A percentile compares a stretch with the other conserved stretches of the same genome.
phyloP scores from a whole-genome alignment of 2,329 filamentous ascomycete genomes.

The Penicillium griseofulvum region DNA sequence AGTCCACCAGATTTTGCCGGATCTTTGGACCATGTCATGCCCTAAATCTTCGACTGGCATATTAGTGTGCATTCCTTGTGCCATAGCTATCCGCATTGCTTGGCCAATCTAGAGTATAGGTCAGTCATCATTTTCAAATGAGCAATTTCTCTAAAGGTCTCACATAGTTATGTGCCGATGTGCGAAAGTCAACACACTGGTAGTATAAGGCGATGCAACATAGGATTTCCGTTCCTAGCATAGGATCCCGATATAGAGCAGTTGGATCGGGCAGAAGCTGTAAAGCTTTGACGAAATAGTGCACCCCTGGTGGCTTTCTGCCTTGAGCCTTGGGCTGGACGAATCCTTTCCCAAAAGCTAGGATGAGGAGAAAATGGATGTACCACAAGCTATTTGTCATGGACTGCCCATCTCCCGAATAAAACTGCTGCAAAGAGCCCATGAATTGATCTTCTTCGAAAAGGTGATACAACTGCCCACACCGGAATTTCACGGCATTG shows the following conservation, averaged over 20 bases:
- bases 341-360: slow-evolving; percentile 57
- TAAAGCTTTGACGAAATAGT: slow-evolving; percentile 48
- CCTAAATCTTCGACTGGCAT: slow-evolving; percentile 50
- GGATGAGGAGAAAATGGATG: slow-evolving; percentile 52
- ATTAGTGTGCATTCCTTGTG: slow-evolving; percentile 54
- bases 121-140: slow-evolving; percentile 41
- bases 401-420: slow-evolving; percentile 32
- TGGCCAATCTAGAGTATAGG: slow-evolving; percentile 49
- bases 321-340: slow-evolving; percentile 40
- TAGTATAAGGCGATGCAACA: slow-evolving; percentile 51
- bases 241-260: slow-evolving; percentile 43
- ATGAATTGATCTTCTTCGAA: slow-evolving; percentile 54
- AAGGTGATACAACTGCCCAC: slow-evolving; percentile 53
- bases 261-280: slow-evolving; percentile 44
- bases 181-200: slow-evolving; percentile 51
- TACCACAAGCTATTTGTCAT: slow-evolving; percentile 45
- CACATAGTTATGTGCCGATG: slow-evolving; percentile 52
- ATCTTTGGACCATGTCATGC: slow-evolving; percentile 47
- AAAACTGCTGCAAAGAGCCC: slow-evolving; percentile 42
- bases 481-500: slow-evolving; percentile 57
- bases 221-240: slow-evolving; percentile 51
- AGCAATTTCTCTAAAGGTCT: slow-evolving; percentile 42
- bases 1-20: slow-evolving; percentile 56
- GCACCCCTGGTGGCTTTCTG: slow-evolving; percentile 46
- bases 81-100: slow-evolving; percentile 53